Conservation (phyloP, 1,284 basidiomycete species). For the Cryptococcus sp. region DNA sequence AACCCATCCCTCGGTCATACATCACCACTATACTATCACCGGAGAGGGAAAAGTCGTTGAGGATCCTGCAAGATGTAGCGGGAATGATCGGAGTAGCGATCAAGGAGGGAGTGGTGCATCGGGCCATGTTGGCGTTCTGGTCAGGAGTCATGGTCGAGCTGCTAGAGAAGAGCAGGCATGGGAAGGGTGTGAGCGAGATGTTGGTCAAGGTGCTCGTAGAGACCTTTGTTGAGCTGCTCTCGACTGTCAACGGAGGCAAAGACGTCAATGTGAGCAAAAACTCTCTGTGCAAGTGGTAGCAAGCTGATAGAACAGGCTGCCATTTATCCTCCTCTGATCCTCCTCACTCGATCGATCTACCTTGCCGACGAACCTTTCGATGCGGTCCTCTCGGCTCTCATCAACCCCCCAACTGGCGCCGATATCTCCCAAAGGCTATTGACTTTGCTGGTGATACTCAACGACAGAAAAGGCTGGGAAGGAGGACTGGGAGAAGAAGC, state of each 20-base stretch:
- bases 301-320: constrained; percentile 26
- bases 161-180: constrained; percentile 52
- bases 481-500: constrained; percentile 29
- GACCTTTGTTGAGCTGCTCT: constrained; percentile 35
- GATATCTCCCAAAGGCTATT: constrained; percentile 40
- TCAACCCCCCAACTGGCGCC: constrained; percentile 36
- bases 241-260: constrained; percentile 24
- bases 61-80: constrained; percentile 56
- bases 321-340: constrained; percentile 43
- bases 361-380: constrained; percentile 42
- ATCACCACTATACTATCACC: constrained; percentile 59
- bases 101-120: constrained; percentile 57
- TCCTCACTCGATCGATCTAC: constrained; percentile 37
- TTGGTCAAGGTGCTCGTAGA: constrained; percentile 45
- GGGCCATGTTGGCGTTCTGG: constrained; percentile 77
- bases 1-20: constrained; percentile 63
- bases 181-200: constrained; percentile 30
- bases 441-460: constrained; percentile 41
- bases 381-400: constrained; percentile 32
- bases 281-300: not conserved
- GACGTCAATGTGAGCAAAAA: constrained; percentile 36
- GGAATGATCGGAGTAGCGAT: constrained; percentile 58
- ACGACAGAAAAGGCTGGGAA: constrained; percentile 31
- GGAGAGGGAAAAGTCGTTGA: constrained; percentile 56
- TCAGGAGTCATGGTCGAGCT: constrained; percentile 74